Evolutionary conservation across 2,329 filamentous ascomycete genomes (phyloP).

Genomic region (Cercospora sp.): DNA sequence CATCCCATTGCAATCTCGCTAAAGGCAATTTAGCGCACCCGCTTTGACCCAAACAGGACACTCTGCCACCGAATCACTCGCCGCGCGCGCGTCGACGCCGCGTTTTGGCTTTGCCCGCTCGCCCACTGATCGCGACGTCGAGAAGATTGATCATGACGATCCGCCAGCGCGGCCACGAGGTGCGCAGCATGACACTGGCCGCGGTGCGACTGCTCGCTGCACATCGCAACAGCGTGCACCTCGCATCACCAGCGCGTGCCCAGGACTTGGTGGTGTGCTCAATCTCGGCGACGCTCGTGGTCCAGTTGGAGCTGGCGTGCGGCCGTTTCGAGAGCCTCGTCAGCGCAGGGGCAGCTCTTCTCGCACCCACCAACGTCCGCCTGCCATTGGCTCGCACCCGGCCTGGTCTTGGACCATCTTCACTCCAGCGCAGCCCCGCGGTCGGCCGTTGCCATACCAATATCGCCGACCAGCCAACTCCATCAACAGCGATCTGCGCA

Average conservation of each 20-base stretch:
- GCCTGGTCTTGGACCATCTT: neutral
- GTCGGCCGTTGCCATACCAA: conserved; percentile 1
- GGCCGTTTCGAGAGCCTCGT: conserved; percentile 3
- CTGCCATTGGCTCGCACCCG: neutral
- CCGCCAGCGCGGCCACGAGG: neutral
- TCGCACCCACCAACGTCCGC: neutral
- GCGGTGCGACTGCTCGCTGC: neutral
- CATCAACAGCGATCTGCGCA: neutral
- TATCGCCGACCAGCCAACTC: neutral
- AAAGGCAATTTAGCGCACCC: neutral
- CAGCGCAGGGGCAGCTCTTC: neutral
- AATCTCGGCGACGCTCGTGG: neutral
- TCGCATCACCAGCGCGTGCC: neutral
- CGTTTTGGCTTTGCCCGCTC: neutral
- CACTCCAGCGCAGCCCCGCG: neutral
- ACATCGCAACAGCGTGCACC: neutral
- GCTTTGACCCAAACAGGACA: neutral
- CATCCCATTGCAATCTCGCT: conserved; percentile 5
- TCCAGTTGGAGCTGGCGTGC: neutral
- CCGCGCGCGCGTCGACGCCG: neutral
- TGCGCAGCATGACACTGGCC: neutral
- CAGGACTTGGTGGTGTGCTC: neutral
- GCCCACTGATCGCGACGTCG: neutral
- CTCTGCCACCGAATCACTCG: neutral
- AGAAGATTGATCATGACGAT: neutral